Conservation (phyloP, 345 rosid genomes). For the Cardamine chenopodiifolia region DNA sequence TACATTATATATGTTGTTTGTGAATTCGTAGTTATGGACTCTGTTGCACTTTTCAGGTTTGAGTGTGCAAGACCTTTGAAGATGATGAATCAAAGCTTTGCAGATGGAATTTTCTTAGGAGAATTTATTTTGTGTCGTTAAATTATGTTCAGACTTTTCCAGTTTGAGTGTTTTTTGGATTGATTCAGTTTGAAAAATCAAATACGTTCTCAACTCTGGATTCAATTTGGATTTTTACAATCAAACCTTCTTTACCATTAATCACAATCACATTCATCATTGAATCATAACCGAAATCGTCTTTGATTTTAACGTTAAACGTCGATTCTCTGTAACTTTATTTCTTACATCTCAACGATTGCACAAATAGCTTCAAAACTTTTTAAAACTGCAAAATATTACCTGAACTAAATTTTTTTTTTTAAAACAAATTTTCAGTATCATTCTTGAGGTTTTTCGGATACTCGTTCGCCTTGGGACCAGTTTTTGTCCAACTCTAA, state of each 20-base stretch:
- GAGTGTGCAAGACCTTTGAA: conserved; percentile 76
- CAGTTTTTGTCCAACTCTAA: too few relatives aligned
- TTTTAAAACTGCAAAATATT: not conserved
- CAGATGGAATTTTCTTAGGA: not conserved
- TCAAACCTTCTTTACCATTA: not conserved
- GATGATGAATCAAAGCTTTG: conserved; percentile 30
- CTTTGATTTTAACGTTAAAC: not conserved
- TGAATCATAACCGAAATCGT: not conserved
- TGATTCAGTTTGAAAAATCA: conserved; percentile 11
- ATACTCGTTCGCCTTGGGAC: not conserved
- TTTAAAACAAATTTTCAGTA: too few relatives aligned
- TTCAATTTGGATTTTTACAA: not conserved
- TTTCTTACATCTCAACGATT: not conserved
- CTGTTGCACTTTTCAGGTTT: conserved; percentile 58
- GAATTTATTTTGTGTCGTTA: conserved; percentile 2
- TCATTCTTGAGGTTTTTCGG: not conserved
- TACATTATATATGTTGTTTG: not conserved
- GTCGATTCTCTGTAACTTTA: not conserved
- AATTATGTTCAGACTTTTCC: conserved; percentile 15
- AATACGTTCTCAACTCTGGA: not conserved
- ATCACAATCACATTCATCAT: not conserved
- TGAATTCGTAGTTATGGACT: not conserved
- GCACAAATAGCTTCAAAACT: not conserved
- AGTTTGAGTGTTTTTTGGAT: conserved; percentile 25
- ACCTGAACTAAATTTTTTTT: not conserved